Evolutionary conservation across 768 basidiomycete species (phyloP), one percentile per base, ranked within the genome.

Genomic region (Lactifluus subvellereus): DNA sequence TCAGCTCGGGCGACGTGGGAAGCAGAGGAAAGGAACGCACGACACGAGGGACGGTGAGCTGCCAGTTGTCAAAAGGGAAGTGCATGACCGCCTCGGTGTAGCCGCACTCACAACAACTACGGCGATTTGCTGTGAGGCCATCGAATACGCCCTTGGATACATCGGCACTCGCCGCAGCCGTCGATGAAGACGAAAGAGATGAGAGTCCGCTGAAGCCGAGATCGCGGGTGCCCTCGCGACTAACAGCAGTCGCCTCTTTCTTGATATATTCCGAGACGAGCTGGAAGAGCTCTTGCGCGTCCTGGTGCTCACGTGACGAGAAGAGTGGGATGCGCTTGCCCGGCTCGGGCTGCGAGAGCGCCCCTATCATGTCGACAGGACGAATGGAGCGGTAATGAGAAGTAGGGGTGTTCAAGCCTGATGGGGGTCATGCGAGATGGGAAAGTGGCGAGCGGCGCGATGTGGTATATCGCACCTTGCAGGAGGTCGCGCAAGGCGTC

Each of bases 211-310:
- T 86, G 16, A 94, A 76, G 7, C 92, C 91, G 53, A 85, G 80
- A 70, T 92, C 86, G 47, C 85, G 79, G 49, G 79, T 77, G 2
- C 83, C 82, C 71, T 95, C 92, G 50, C 80, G 81, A 59, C 87
- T 85, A 1, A 97, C 82, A 2, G 86, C 82, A 2, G 76, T 71
- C n/a, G 86, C 80, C 72, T 98, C 96, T 64, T 86, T 87, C 75
- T 92, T 92, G 68, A 98, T 80, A 57, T 86, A 89, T 72, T 95
- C 94, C 1, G 94, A 89, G 9, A 98, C 78, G 37, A 98, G 85
- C 68, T 96, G 88, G 76, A 97, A 98, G n/a, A 98, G 81, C 72
- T 98, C 96, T 71, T 98, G 96, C 5, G 96, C 96, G 72, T 98
- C 96, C 76, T 98, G 96, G 72, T 98, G 96, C 72, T 97, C 94